Evolutionary conservation across 257 asterid genomes (phyloP).

Genomic region (Scutellaria minor): DNA sequence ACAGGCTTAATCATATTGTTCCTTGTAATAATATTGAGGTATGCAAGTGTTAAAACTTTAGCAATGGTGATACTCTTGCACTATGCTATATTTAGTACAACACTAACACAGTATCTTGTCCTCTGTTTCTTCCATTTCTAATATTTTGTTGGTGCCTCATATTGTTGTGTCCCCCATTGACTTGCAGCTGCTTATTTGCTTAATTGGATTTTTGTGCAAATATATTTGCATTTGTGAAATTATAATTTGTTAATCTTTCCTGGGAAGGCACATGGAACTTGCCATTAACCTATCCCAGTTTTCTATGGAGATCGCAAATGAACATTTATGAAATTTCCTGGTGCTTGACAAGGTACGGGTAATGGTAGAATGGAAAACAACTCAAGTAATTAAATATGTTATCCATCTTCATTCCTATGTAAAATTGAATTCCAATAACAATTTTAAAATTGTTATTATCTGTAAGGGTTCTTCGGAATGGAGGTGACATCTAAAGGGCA

Average conservation of each 20-base stretch:
- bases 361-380: neutral
- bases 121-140: neutral
- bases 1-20: neutral
- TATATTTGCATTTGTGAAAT: neutral
- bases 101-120: neutral
- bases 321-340: neutral
- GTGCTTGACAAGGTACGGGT: neutral
- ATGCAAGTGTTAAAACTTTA: neutral
- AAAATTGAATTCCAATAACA: neutral
- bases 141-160: neutral
- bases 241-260: constrained; percentile 2
- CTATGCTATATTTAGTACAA: neutral
- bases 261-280: neutral
- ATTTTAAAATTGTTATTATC: constrained; percentile 17
- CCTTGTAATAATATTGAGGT: neutral
- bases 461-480: constrained; percentile 28
- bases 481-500: constrained; percentile 36
- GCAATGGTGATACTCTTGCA: neutral
- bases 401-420: constrained; percentile 6
- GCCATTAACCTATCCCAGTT: constrained; percentile 4
- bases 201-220: neutral
- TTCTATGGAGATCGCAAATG: neutral
- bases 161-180: neutral
- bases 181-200: neutral
- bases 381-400: neutral